Conservation (phyloP, 257 asterid species). For the Salvia miltiorrhiza region DNA sequence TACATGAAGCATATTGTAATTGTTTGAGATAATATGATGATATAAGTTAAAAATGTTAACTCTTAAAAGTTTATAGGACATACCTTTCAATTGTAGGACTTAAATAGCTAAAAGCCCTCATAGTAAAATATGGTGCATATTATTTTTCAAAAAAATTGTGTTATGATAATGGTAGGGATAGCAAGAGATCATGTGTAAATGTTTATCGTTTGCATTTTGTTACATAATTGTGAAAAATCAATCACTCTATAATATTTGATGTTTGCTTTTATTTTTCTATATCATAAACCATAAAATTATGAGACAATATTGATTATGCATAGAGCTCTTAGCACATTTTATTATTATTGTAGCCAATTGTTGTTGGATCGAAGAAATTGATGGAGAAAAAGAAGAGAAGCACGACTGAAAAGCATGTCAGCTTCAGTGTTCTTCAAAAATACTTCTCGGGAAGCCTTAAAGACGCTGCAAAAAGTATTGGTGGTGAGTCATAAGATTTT, state of each 20-base stretch:
- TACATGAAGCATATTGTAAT: background rate
- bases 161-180: background rate
- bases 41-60: too few species aligned
- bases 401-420: constrained; percentile 67
- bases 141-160: background rate
- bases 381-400: constrained; percentile 53
- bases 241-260: too few species aligned
- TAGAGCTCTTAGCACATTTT: background rate
- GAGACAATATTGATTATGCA: background rate
- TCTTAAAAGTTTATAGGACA: background rate
- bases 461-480: constrained; percentile 86
- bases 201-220: too few species aligned
- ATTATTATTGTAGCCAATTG: constrained; percentile 29
- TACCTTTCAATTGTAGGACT: background rate
- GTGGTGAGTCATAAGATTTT: constrained; percentile 79
- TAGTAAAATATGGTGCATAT: background rate
- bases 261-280: background rate
- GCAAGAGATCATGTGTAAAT: too few species aligned
- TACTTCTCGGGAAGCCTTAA: constrained; percentile 84
- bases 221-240: background rate
- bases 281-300: background rate
- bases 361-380: constrained; percentile 30
- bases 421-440: constrained; percentile 71
- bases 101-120: too few species aligned
- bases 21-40: too few species aligned